Percentiles rank a stretch among this genome's conserved stretches.
Evolutionary conservation across 2,329 filamentous ascomycete genomes (phyloP).

Genomic region (Raffaelea ambrosiae): DNA sequence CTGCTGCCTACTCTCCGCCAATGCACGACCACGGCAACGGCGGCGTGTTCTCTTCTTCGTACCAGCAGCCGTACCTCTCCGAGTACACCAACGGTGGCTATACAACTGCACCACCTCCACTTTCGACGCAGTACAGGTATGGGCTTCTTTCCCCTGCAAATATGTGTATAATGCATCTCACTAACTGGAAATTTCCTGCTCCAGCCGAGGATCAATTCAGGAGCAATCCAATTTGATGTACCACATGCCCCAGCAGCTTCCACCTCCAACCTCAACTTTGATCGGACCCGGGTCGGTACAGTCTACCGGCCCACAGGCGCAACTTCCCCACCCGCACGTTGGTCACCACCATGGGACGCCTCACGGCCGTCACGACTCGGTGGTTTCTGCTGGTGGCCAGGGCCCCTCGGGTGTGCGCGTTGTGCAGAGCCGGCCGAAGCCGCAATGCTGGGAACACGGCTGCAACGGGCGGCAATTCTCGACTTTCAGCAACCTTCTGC

Average conservation of each 20-base stretch:
- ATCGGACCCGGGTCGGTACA: constrained; percentile 3
- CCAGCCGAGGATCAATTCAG: constrained; percentile 1
- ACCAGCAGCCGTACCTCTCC: constrained; percentile 24
- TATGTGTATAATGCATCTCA: no score
- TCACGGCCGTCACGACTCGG: constrained; percentile 12
- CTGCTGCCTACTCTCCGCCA: constrained; percentile 8
- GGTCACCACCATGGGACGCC: no score
- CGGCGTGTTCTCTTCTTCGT: constrained; percentile 21
- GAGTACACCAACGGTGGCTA: constrained; percentile 17
- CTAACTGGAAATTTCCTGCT: no score
- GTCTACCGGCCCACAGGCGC: constrained; percentile 2
- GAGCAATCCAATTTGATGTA: constrained; percentile 21
- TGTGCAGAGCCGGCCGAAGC: constrained; percentile 74
- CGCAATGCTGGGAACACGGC: constrained; percentile 94
- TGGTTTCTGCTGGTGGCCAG: constrained; percentile 20
- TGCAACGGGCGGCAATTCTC: constrained; percentile 95
- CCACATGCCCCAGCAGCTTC: constrained; percentile 19
- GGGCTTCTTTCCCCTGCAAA: no score
- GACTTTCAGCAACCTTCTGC: constrained; percentile 87
- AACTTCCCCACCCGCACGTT: constrained; percentile 1
- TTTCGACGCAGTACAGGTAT: constrained; percentile 23
- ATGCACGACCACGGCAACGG: constrained; percentile 19
- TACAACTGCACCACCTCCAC: constrained; percentile 18
- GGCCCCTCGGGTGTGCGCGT: constrained; percentile 49
- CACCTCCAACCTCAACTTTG: constrained; percentile 10